phyloP scores from a whole-genome alignment of 2,329 filamentous ascomycete species.

The Lasiodiplodia hormozganensis region DNA sequence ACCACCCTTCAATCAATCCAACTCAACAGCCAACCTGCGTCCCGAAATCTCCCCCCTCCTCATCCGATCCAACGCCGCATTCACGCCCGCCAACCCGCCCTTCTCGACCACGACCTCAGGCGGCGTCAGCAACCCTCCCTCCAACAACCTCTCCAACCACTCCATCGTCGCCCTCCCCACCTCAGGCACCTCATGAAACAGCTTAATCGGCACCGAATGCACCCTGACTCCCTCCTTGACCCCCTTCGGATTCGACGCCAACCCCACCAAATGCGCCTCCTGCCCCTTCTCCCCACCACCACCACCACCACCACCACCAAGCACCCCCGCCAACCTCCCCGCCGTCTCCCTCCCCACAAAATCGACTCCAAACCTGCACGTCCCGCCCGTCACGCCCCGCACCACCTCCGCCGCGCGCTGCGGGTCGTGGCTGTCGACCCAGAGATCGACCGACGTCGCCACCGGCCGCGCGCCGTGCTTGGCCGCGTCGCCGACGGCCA shows the following conservation, averaged over 20 bases:
- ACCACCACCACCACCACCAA: neutral
- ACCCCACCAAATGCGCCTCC: constrained; percentile 67
- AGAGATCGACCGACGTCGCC: constrained; percentile 12
- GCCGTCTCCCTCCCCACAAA: constrained; percentile 15
- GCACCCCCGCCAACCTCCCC: constrained; percentile 3
- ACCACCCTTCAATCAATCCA: constrained; percentile 47
- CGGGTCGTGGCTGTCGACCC: constrained; percentile 19
- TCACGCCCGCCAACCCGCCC: constrained; percentile 69
- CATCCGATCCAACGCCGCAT: constrained; percentile 70
- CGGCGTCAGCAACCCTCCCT: constrained; percentile 59
- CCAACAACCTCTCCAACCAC: constrained; percentile 72
- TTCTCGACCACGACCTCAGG: constrained; percentile 73
- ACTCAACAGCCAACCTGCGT: constrained; percentile 67
- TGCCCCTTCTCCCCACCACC: too few relatives aligned
- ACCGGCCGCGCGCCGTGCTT: constrained; percentile 58
- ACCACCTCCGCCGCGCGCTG: constrained; percentile 20
- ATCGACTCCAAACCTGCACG: constrained; percentile 10
- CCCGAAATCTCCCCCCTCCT: constrained; percentile 71
- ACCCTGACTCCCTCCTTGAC: constrained; percentile 56
- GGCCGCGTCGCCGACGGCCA: constrained; percentile 70
- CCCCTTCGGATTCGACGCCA: constrained; percentile 71
- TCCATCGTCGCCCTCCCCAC: constrained; percentile 68
- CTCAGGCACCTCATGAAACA: constrained; percentile 72
- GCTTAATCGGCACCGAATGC: constrained; percentile 76
- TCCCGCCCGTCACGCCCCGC: neutral